Evolutionary conservation across 108 stramenopile species (phyloP), one percentile per base, ranked within the genome.

Genomic region (Conticribra guillardii): DNA sequence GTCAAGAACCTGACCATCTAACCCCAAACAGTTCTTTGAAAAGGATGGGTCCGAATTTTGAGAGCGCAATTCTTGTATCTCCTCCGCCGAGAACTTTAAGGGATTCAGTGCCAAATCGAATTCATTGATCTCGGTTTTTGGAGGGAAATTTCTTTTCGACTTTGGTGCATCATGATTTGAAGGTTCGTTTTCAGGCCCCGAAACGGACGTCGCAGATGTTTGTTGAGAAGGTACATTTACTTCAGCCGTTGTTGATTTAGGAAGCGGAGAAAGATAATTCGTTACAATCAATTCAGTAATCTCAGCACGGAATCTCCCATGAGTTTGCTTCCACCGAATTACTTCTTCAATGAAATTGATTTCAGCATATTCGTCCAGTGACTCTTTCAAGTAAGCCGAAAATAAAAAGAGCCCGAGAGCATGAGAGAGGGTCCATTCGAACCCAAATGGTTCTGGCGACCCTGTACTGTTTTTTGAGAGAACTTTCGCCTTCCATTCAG

Each of bases 281-380:
- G 16, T 26, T 8, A 74, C 52, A 47, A 89, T 87, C 28, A 24
- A 51, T 22, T 62, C 54, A 14, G 88, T 85, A 37, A 63, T 69
- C 18, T 82, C 79, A 4, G 79, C 55, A 46, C 87, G 82, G 21
- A 64, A 60, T 46, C 76, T 69, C 23, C 84, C 85, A 47, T 60
- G 65, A 31, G 79, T 58, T 18, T 56, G 60, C 51, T 76, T 69
- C 82, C 85, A 89, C 18, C 87, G 75, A 17, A 80, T 18, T 18
- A 92, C 82, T 46, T 92, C 87, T 57, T 92, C 91, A 21, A 86
- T 54, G 64, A 89, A 92, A 73, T 89, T 89, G 11, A 92, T 88
- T n/a, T 86, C 72, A 0, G 80, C 46, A 49, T 88, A 89, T 61
- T 92, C 91, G 24, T 82, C 45, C n/a, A 66, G 62, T 29, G 60